Base-by-base conservation (phyloP, 225 moss, liverwort and hornwort genomes). In the Pleurozium schreberi region DNA sequence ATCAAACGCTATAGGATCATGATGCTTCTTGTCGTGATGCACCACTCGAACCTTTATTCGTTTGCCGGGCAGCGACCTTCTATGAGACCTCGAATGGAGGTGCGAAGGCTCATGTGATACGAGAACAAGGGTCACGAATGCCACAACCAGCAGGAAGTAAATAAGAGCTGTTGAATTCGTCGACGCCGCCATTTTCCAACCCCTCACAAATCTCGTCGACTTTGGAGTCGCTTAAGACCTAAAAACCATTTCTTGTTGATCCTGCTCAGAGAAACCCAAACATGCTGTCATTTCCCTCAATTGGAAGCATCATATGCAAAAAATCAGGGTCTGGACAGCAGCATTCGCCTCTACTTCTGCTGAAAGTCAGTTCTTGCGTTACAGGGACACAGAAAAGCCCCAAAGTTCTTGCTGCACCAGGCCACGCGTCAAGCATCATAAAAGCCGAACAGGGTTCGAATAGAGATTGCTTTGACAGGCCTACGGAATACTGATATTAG, bases 1-100 rank as follows among this genome's bases (percentile, higher is more conserved):
- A 87, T 97, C 96, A 87, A 97, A 97, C 42, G 96, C 93, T 52
- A 96, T 66, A 20, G 93, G 91, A 75, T 96, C 96, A 81, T 93
- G 93, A 87, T 92, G 93, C 40, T 90, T 86, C 81, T 89, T 88
- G 86, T 91, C 89, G 34, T 86, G 86, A 52, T 90, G 81, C 61
- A 85, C 83, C 57, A 80, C 78, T 85, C 93, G 89, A 79, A 94
- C 86, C 77, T 91, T 94, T 45, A 91, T 50, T 83, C 92, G 91
- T 85, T 88, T 90, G 60, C 93, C 96, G 45, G 94, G 87, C 76
- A 96, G 83, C 12, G 94, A 85, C 86, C 96, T 91, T 83, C 96
- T 93, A 82, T 95, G 92, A 50, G 90, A 85, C 85, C 89, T 90
- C 62, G 89, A 71, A 87, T 91, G 90, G 43, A 47, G 67, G 42